phyloP scores from a whole-genome alignment of 2,329 filamentous ascomycete genomes.

The Arthroderma sp. region DNA sequence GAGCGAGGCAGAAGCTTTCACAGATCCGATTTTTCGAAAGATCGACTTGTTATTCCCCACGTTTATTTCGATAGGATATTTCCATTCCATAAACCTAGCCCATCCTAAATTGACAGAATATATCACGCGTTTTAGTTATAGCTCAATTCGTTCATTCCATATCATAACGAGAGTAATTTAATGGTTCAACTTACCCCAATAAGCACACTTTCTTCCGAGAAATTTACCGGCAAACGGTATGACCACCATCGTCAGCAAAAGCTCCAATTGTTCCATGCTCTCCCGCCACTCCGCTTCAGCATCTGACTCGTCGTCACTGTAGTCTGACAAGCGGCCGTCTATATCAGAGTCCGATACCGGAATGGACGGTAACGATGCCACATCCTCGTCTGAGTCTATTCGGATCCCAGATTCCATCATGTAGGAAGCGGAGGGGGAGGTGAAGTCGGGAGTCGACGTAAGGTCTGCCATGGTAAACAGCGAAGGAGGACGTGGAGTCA shows the following conservation, averaged over 20 bases:
- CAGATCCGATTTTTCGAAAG: too few species aligned
- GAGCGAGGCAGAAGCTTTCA: too few species aligned
- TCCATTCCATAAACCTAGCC: constrained; percentile 90
- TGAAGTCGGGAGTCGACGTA: constrained; percentile 3
- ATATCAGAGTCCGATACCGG: constrained; percentile 33
- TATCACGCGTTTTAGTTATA: neutral
- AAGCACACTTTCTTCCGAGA: constrained; percentile 85
- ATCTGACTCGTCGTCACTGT: constrained; percentile 58
- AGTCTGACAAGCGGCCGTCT: constrained; percentile 36
- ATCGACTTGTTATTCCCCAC: too few species aligned
- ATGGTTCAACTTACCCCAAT: constrained; percentile 57
- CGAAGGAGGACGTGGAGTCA: constrained; percentile 17
- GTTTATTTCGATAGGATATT: constrained; percentile 58
- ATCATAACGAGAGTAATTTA: too few species aligned
- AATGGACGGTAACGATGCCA: constrained; percentile 31
- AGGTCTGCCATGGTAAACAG: constrained; percentile 12
- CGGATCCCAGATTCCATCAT: constrained; percentile 24
- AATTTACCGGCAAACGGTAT: constrained; percentile 92
- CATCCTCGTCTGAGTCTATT: constrained; percentile 24
- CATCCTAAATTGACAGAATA: constrained; percentile 47
- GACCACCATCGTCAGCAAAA: constrained; percentile 85
- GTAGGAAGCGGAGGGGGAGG: constrained; percentile 27
- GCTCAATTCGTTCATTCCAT: too few species aligned
- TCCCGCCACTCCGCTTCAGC: constrained; percentile 93
- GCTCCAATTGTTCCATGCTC: constrained; percentile 82